Conservation (phyloP, 1,284 basidiomycete species). For the Cutaneotrichosporon daszewskae region DNA sequence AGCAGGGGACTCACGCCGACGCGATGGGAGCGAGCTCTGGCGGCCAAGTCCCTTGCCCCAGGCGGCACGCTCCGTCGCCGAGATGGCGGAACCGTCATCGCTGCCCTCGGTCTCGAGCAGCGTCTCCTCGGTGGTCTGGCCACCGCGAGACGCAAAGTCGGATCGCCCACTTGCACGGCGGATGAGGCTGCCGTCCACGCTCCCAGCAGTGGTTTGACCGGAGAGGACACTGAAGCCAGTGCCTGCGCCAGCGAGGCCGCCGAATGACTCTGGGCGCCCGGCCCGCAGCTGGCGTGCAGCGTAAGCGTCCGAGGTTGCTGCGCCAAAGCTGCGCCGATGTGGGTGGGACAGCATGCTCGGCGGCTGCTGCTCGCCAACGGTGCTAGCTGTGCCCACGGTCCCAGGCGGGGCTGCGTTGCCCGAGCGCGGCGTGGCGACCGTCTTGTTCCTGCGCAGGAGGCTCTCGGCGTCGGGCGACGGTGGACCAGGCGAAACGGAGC, state of each 20-base stretch:
- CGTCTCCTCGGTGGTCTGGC: slow-evolving; percentile 26
- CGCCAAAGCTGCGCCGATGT: slow-evolving; percentile 10
- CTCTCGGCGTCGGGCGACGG: slow-evolving; percentile 34
- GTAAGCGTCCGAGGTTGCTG: slow-evolving; percentile 1
- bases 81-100: slow-evolving; percentile 21
- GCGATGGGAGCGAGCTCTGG: slow-evolving; percentile 39
- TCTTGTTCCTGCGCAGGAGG: slow-evolving; percentile 32
- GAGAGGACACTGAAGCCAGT: background rate
- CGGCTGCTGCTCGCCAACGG: too few species aligned
- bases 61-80: slow-evolving; percentile 21
- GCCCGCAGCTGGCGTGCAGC: background rate
- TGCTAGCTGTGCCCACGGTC: too few species aligned
- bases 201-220: slow-evolving; percentile 3
- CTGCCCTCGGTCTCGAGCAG: slow-evolving; percentile 23
- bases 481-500: slow-evolving; percentile 17
- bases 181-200: slow-evolving; percentile 8
- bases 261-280: background rate
- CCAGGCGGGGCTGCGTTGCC: too few species aligned
- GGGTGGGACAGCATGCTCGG: too few species aligned
- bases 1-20: slow-evolving; percentile 40
- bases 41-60: slow-evolving; percentile 37
- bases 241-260: background rate
- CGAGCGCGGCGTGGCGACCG: slow-evolving; percentile 20
- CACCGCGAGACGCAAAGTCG: slow-evolving; percentile 14
- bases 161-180: slow-evolving; percentile 23